These are phyloP conservation scores for Tilletia walkeri DNA, from an alignment of 1,284 basidiomycete species.

Conservation along the genomic window DNA sequence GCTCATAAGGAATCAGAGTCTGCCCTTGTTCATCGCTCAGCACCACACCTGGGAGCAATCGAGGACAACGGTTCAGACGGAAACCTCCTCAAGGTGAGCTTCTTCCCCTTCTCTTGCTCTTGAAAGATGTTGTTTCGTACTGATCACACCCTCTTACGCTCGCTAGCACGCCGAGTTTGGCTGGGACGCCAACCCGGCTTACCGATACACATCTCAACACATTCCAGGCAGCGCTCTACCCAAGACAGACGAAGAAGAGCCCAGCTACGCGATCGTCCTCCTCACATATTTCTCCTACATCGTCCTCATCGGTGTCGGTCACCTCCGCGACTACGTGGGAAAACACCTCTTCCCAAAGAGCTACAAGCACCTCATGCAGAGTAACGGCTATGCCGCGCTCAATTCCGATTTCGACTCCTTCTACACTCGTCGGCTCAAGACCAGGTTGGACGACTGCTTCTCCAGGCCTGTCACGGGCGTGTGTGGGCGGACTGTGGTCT, in stretches of 20 bases:
- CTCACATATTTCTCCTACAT: conserved; percentile 72
- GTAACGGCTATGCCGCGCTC: conserved; percentile 74
- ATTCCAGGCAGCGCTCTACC: conserved; percentile 37
- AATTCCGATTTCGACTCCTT: conserved; percentile 99
- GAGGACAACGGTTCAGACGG: conserved; percentile 28
- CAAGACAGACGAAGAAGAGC: conserved; percentile 64
- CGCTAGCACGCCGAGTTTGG: conserved; percentile 76
- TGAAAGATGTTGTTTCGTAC: not conserved
- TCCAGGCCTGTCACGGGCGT: conserved; percentile 90
- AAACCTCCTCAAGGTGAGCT: conserved; percentile 24
- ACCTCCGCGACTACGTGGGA: conserved; percentile 90
- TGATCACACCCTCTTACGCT: conserved; percentile 25
- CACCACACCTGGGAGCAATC: conserved; percentile 31
- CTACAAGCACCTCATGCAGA: conserved; percentile 67
- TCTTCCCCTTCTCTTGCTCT: not conserved
- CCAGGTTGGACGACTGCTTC: conserved; percentile 93
- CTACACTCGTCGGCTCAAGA: conserved; percentile 92
- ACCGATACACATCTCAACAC: conserved; percentile 69
- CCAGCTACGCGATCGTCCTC: conserved; percentile 83
- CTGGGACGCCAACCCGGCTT: conserved; percentile 72
- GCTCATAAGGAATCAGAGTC: conserved; percentile 29
- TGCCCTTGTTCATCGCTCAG: conserved; percentile 19
- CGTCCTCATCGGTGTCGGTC: conserved; percentile 73
- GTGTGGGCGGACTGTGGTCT: conserved; percentile 84
- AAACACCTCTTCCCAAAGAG: conserved; percentile 73